phyloP scores from a whole-genome alignment of 495 filamentous ascomycete genomes.

The Penicillium pulvis region DNA sequence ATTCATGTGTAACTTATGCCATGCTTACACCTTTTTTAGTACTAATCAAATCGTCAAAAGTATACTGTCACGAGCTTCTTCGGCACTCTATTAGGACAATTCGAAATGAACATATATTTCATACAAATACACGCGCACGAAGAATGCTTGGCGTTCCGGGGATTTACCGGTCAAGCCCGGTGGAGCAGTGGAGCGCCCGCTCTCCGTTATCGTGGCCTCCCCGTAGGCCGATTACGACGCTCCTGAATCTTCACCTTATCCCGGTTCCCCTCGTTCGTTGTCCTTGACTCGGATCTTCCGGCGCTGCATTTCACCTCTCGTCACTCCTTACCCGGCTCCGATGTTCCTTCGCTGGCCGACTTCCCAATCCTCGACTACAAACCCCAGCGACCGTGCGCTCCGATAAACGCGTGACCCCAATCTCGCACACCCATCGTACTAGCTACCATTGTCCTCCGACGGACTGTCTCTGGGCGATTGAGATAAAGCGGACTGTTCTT shows the following conservation, averaged over 20 bases:
- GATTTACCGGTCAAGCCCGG: conserved; percentile 15
- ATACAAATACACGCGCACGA: neutral
- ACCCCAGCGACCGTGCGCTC: neutral
- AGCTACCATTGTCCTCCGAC: neutral
- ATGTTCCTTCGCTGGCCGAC: conserved; percentile 14
- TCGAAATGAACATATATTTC: no score
- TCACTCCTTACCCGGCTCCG: conserved; percentile 19
- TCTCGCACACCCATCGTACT: conserved; percentile 4
- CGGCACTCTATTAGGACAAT: neutral
- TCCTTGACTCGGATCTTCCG: conserved; percentile 1
- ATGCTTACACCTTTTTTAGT: neutral
- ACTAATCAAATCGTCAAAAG: neutral
- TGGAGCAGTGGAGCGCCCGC: conserved; percentile 18
- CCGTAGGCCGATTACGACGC: conserved; percentile 29
- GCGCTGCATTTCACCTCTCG: neutral
- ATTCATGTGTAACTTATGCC: neutral
- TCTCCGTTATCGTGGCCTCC: conserved; percentile 23
- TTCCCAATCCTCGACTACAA: neutral
- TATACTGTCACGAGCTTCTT: neutral
- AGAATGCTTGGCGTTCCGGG: conserved; percentile 19
- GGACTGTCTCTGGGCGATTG: neutral
- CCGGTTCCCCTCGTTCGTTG: conserved; percentile 4
- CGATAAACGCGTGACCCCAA: conserved; percentile 6
- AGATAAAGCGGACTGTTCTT: conserved; percentile 2
- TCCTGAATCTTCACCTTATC: conserved; percentile 14